Evolutionary conservation across 1,284 basidiomycete species (phyloP).

Genomic region (Puccinia novopanici): DNA sequence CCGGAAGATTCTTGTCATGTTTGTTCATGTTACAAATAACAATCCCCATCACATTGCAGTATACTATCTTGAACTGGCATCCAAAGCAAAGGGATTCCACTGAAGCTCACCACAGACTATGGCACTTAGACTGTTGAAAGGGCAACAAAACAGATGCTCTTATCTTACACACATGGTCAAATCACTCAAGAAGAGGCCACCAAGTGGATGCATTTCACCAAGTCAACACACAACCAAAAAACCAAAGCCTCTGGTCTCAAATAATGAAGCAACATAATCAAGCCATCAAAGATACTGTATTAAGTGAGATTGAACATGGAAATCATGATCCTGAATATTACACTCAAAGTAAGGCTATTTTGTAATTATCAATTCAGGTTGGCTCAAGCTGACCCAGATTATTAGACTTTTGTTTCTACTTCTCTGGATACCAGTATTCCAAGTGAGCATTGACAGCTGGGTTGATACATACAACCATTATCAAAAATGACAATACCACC

Average conservation of each 20-base stretch:
- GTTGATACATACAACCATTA: neutral
- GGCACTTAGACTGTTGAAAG: conserved; percentile 3
- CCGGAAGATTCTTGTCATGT: neutral
- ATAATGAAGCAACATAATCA: conserved; percentile 8
- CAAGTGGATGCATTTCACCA: neutral
- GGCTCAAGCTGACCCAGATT: no score
- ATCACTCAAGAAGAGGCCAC: neutral
- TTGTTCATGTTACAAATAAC: conserved; percentile 19
- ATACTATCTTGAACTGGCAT: neutral
- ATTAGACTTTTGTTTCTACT: no score
- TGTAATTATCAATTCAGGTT: no score
- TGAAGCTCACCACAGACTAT: no score
- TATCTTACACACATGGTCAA: conserved; percentile 2
- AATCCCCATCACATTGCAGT: neutral
- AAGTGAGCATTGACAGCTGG: no score
- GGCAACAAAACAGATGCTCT: neutral
- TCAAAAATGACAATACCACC: neutral
- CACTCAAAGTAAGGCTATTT: no score
- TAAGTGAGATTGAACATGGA: no score
- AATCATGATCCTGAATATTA: no score
- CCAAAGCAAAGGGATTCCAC: neutral
- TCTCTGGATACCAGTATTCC: no score
- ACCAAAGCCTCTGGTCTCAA: conserved; percentile 21
- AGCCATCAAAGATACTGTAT: neutral
- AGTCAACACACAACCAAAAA: conserved; percentile 39